A percentile compares a stretch with the other conserved stretches of the same genome.
Conservation (phyloP, 192 early-diverging fungal genomes). For the Phlyctochytrium bullatum region DNA sequence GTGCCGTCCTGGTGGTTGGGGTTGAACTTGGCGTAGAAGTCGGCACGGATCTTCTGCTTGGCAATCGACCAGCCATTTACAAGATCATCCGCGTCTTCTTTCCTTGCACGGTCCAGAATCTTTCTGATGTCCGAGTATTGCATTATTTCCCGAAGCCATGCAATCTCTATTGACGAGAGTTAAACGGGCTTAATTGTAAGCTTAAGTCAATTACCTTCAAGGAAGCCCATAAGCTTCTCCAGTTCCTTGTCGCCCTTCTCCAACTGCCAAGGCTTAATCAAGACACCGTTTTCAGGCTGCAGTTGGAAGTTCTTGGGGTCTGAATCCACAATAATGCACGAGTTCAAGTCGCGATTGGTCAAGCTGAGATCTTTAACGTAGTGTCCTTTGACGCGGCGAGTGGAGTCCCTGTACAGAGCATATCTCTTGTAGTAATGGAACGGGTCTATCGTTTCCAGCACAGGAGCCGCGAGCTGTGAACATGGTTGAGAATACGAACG, state of each 20-base stretch:
- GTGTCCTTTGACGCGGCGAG: conserved; percentile 82
- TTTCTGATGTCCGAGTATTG: conserved; percentile 48
- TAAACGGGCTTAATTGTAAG: conserved; percentile 17
- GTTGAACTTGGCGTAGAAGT: conserved; percentile 23
- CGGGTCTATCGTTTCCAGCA: conserved; percentile 88
- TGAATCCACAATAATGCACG: conserved; percentile 91
- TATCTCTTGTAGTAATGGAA: conserved; percentile 78
- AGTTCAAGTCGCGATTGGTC: conserved; percentile 91
- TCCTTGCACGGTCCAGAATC: conserved; percentile 34
- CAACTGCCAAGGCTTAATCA: conserved; percentile 84
- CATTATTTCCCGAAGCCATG: conserved; percentile 28
- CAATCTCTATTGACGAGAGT: conserved; percentile 39
- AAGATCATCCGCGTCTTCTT: conserved; percentile 30
- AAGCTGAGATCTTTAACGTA: conserved; percentile 77
- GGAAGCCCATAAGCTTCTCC: conserved; percentile 80
- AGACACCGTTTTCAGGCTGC: conserved; percentile 91
- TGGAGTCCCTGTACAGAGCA: conserved; percentile 89
- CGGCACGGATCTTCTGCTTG: conserved; percentile 37
- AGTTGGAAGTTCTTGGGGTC: conserved; percentile 77
- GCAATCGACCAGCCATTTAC: conserved; percentile 39
- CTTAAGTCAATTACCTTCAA: conserved; percentile 67
- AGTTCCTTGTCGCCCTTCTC: conserved; percentile 78
- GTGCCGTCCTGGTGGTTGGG: background rate
- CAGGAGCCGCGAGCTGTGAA: conserved; percentile 73
- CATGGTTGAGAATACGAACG: background rate